These are phyloP conservation scores for Debaryomyces sp. DNA, from an alignment of 1,139 yeast genomes.

Conservation along the genomic window DNA sequence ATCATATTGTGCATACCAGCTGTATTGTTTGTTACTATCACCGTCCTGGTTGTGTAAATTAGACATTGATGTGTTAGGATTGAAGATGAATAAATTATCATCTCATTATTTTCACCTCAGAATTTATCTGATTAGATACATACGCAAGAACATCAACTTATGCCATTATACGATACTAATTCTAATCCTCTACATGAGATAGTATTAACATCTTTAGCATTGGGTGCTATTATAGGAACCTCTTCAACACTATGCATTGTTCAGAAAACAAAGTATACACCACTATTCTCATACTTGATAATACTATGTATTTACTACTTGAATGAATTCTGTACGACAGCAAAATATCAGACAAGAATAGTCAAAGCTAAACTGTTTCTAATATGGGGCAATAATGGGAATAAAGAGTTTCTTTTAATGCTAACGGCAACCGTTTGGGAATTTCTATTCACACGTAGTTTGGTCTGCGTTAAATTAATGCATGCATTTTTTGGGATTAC, in stretches of 20 bases:
- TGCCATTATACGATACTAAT: conserved; percentile 16
- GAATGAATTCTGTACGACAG: conserved; percentile 33
- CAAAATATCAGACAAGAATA: conserved; percentile 28
- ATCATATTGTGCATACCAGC: conserved; percentile 21
- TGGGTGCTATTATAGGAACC: conserved; percentile 25
- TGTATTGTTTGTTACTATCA: neutral
- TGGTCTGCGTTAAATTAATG: neutral
- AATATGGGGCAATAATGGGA: conserved; percentile 41
- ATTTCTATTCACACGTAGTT: conserved; percentile 9
- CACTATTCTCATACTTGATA: conserved; percentile 21
- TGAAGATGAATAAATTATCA: no score
- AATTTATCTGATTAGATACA: neutral
- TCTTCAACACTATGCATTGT: conserved; percentile 6
- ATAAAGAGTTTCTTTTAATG: conserved; percentile 32
- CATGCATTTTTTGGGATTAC: neutral
- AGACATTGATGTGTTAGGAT: neutral
- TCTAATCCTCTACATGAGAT: conserved; percentile 27
- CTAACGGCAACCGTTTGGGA: conserved; percentile 33
- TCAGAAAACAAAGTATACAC: conserved; percentile 4
- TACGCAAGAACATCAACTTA: neutral
- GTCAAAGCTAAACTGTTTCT: conserved; percentile 35
- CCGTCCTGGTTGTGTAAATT: neutral
- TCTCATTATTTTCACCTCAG: neutral
- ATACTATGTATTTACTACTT: conserved; percentile 28
- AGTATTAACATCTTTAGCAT: conserved; percentile 19